Percentiles rank a stretch among this genome's conserved stretches.
These are phyloP conservation scores for Chaetomium olivaceum DNA, from an alignment of 2,329 filamentous ascomycete species.

Conservation along the genomic window DNA sequence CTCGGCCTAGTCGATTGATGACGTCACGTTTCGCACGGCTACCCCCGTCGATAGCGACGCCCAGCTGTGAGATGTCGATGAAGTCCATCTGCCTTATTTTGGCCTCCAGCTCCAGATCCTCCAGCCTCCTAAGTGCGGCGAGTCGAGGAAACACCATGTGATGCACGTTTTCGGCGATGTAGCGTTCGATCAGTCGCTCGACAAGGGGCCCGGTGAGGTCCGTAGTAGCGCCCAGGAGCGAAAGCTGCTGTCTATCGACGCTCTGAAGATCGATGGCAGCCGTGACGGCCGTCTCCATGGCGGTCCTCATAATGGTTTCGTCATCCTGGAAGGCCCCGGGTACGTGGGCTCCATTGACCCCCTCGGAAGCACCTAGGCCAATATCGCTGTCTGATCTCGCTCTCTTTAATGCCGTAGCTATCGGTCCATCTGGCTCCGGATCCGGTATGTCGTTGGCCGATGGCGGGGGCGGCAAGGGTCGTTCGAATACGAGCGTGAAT, in stretches of 20 bases:
- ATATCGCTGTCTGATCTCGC: slow-evolving; percentile 54
- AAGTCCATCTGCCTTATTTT: slow-evolving; percentile 92
- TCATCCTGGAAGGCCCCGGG: slow-evolving; percentile 75
- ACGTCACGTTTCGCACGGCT: slow-evolving; percentile 78
- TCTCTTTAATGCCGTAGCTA: slow-evolving; percentile 55
- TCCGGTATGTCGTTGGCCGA: slow-evolving; percentile 62
- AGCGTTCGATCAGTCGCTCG: slow-evolving; percentile 91
- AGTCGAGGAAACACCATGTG: slow-evolving; percentile 84
- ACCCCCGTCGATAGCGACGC: slow-evolving; percentile 80
- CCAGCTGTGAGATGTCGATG: slow-evolving; percentile 92
- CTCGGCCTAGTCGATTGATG: slow-evolving; percentile 71
- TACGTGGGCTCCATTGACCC: slow-evolving; percentile 38
- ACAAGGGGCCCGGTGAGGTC: slow-evolving; percentile 90
- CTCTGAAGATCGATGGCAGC: slow-evolving; percentile 91
- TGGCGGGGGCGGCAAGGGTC: slow-evolving; percentile 75
- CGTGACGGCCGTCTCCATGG: slow-evolving; percentile 88
- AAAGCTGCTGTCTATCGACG: slow-evolving; percentile 94
- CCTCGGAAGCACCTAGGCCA: slow-evolving; percentile 34
- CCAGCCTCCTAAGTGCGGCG: slow-evolving; percentile 72
- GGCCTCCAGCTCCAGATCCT: slow-evolving; percentile 84
- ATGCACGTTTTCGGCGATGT: slow-evolving; percentile 91
- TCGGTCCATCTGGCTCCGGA: slow-evolving; percentile 58
- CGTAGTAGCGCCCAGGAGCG: slow-evolving; percentile 86
- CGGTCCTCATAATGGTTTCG: slow-evolving; percentile 84
- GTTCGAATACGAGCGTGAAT: slow-evolving; percentile 82